These are phyloP conservation scores for Schwanniomyces vanrijiae DNA, from an alignment of 805 yeast genomes.

Conservation along the genomic window DNA sequence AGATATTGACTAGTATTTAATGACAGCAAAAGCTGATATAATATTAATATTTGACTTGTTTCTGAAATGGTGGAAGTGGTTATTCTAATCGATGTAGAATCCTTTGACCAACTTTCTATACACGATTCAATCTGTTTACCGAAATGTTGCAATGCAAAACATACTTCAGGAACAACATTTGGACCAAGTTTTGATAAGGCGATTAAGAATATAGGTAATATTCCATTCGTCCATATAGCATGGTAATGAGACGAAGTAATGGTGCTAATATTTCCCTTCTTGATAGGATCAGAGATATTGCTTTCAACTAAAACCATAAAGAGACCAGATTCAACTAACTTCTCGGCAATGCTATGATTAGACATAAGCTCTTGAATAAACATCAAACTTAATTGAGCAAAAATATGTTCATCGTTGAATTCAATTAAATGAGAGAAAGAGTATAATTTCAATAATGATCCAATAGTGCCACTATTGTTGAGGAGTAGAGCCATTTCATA, in stretches of 20 bases:
- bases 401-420: slow-evolving; percentile 61
- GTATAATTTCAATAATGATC: slow-evolving; percentile 62
- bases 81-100: slow-evolving; percentile 42
- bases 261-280: slow-evolving; percentile 61
- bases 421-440: slow-evolving; percentile 64
- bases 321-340: slow-evolving; percentile 62
- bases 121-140: slow-evolving; percentile 64
- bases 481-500: slow-evolving; percentile 52
- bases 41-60: slow-evolving; percentile 58
- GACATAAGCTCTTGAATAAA: slow-evolving; percentile 69
- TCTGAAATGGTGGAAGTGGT: slow-evolving; percentile 38
- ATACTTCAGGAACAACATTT: slow-evolving; percentile 61
- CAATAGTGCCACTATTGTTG: slow-evolving; percentile 58
- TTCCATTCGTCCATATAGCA: slow-evolving; percentile 82
- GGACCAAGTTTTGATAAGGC: slow-evolving; percentile 64
- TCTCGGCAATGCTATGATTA: slow-evolving; percentile 63
- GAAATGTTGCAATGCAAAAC: slow-evolving; percentile 62
- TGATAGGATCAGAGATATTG: slow-evolving; percentile 65
- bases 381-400: slow-evolving; percentile 70
- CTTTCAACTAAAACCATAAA: slow-evolving; percentile 69
- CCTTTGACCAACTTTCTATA: slow-evolving; percentile 66
- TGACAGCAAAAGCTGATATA: slow-evolving; percentile 57
- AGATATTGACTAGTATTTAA: slow-evolving; percentile 54
- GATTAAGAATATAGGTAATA: slow-evolving; percentile 64
- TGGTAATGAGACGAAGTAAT: slow-evolving; percentile 58